phyloP scores from a whole-genome alignment of 1,139 yeast species.

The Hansenula lynferdii region DNA sequence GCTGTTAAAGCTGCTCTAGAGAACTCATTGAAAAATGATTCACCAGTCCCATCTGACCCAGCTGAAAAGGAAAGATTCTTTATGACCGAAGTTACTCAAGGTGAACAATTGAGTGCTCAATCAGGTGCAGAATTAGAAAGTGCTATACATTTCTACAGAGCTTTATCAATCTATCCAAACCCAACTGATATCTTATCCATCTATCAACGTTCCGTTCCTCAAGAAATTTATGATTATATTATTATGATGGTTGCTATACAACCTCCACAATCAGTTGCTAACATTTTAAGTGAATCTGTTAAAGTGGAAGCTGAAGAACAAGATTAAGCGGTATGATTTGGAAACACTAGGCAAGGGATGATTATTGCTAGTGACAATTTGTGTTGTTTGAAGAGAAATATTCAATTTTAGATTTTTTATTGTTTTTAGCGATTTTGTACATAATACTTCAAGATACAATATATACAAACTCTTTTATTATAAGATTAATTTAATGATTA shows the following conservation, averaged over 20 bases:
- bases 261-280: slow-evolving; percentile 80
- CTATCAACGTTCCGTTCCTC: slow-evolving; percentile 84
- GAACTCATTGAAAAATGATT: slow-evolving; percentile 54
- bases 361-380: background rate
- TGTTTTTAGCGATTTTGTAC: background rate
- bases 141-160: slow-evolving; percentile 90
- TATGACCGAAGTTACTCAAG: slow-evolving; percentile 77
- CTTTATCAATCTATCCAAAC: slow-evolving; percentile 90
- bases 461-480: background rate
- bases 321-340: slow-evolving; percentile 9
- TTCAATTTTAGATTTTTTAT: background rate
- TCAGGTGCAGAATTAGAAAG: slow-evolving; percentile 68
- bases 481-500: slow-evolving; percentile 6
- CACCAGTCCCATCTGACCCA: slow-evolving; percentile 70
- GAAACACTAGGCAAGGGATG: background rate
- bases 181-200: slow-evolving; percentile 88
- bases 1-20: slow-evolving; percentile 57
- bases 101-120: slow-evolving; percentile 62
- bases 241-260: slow-evolving; percentile 85
- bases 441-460: background rate
- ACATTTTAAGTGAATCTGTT: slow-evolving; percentile 47
- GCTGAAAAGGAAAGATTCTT: slow-evolving; percentile 68
- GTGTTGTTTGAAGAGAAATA: background rate
- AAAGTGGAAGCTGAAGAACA: slow-evolving; percentile 15
- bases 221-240: slow-evolving; percentile 73